Percentiles rank a stretch among this genome's conserved stretches.
phyloP scores from a whole-genome alignment of 192 early-diverging fungal genomes.

The Podila horticola region DNA sequence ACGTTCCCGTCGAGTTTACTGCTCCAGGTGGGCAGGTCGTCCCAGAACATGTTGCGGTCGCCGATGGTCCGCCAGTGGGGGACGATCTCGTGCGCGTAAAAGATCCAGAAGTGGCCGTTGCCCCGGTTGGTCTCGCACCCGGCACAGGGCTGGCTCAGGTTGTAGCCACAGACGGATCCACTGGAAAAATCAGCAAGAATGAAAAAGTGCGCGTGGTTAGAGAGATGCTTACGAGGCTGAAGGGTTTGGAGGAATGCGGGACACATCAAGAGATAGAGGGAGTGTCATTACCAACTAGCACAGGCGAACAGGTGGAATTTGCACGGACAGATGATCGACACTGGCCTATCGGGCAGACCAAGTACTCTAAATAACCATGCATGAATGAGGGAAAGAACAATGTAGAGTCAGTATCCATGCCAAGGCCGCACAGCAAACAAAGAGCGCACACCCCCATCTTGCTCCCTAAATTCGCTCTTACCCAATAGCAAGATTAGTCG shows the following conservation, averaged over 20 bases:
- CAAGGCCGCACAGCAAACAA: background rate
- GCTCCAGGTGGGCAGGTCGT: constrained; percentile 46
- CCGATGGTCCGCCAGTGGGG: constrained; percentile 45
- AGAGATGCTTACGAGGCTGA: too few relatives aligned
- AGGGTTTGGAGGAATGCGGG: background rate
- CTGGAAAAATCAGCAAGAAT: constrained; percentile 1
- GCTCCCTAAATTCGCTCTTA: background rate
- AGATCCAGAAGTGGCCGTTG: constrained; percentile 51
- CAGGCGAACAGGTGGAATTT: constrained; percentile 51
- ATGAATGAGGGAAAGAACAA: background rate
- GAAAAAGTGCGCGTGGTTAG: background rate
- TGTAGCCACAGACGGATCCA: constrained; percentile 45
- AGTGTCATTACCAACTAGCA: constrained; percentile 33
- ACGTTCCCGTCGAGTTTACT: constrained; percentile 40
- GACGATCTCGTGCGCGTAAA: constrained; percentile 44
- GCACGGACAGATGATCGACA: constrained; percentile 49
- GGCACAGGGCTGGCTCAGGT: constrained; percentile 43
- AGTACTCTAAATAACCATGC: constrained; percentile 12
- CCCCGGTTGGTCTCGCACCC: constrained; percentile 51
- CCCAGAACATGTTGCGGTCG: constrained; percentile 52
- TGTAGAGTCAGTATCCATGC: background rate
- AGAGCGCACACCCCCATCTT: too few relatives aligned
- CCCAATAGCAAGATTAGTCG: constrained; percentile 39
- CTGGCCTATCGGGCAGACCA: constrained; percentile 43
- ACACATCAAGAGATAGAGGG: background rate